These are phyloP conservation scores for Eucalyptus microcorys DNA, from an alignment of 345 rosid genomes.

Conservation along the genomic window DNA sequence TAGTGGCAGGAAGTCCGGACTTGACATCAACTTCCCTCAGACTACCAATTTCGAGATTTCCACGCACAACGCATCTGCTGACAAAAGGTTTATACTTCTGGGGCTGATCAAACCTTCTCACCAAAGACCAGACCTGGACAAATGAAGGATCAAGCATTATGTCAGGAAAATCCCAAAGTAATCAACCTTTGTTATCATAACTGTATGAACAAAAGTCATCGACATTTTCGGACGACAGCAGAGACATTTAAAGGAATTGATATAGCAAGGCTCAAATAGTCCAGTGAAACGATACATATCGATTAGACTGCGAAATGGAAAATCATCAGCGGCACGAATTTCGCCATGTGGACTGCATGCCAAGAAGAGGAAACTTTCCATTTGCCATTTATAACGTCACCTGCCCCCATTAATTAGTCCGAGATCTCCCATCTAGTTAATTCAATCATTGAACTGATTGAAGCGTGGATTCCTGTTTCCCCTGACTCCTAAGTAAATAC, in stretches of 20 bases:
- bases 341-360: neutral
- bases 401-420: neutral
- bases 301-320: neutral
- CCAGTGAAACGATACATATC: neutral
- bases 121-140: slow-evolving; percentile 36
- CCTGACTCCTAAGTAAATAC: neutral
- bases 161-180: neutral
- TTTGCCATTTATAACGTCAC: neutral
- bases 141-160: neutral
- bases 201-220: neutral
- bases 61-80: slow-evolving; percentile 30
- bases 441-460: neutral
- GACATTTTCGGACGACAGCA: neutral
- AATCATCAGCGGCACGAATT: neutral
- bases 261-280: neutral
- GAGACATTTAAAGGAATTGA: neutral
- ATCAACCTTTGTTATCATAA: neutral
- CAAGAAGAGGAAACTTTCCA: neutral
- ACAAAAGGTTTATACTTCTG: slow-evolving; percentile 38
- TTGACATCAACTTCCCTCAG: slow-evolving; percentile 38
- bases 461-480: neutral
- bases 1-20: slow-evolving; percentile 45
- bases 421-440: neutral
- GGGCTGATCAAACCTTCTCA: slow-evolving; percentile 42
- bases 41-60: slow-evolving; percentile 34